Conservation (phyloP, 2,329 filamentous ascomycete genomes). For the Thelonectria discophora region DNA sequence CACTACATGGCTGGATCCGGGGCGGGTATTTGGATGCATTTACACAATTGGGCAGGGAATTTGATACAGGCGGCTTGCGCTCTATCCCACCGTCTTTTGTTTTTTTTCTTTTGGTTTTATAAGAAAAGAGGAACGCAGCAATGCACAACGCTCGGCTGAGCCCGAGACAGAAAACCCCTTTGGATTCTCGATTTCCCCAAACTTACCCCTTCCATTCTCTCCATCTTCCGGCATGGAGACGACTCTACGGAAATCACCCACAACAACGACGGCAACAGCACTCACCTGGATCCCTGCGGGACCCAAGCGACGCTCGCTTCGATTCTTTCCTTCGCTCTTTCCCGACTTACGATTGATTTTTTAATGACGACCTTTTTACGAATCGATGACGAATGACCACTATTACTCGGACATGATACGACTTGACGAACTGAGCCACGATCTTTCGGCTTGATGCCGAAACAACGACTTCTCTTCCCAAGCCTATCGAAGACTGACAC, state of each 20-base stretch:
- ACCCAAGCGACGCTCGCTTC: constrained; percentile 48
- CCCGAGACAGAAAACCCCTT: constrained; percentile 57
- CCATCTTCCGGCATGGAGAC: constrained; percentile 42
- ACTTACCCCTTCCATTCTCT: constrained; percentile 37
- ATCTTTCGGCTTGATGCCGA: constrained; percentile 47
- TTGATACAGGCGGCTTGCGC: constrained; percentile 58
- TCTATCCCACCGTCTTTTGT: constrained; percentile 41
- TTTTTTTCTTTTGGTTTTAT: constrained; percentile 45
- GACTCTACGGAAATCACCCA: constrained; percentile 41
- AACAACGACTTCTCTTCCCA: constrained; percentile 42
- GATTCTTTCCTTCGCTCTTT: constrained; percentile 49
- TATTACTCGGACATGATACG: constrained; percentile 44
- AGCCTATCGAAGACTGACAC: constrained; percentile 40
- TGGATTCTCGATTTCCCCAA: constrained; percentile 51
- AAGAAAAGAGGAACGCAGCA: constrained; percentile 71
- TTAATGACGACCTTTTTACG: constrained; percentile 56
- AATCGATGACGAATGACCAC: constrained; percentile 50
- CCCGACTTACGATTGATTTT: constrained; percentile 54
- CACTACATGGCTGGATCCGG: constrained; percentile 66
- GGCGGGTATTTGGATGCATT: constrained; percentile 63
- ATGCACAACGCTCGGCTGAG: constrained; percentile 65
- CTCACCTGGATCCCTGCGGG: constrained; percentile 23
- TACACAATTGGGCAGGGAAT: constrained; percentile 59
- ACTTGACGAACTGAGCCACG: constrained; percentile 45
- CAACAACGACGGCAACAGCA: constrained; percentile 17